A percentile compares a stretch with the other conserved stretches of the same genome.
These are phyloP conservation scores for Cardamine chenopodiifolia DNA, from an alignment of 345 rosid species.

Conservation along the genomic window DNA sequence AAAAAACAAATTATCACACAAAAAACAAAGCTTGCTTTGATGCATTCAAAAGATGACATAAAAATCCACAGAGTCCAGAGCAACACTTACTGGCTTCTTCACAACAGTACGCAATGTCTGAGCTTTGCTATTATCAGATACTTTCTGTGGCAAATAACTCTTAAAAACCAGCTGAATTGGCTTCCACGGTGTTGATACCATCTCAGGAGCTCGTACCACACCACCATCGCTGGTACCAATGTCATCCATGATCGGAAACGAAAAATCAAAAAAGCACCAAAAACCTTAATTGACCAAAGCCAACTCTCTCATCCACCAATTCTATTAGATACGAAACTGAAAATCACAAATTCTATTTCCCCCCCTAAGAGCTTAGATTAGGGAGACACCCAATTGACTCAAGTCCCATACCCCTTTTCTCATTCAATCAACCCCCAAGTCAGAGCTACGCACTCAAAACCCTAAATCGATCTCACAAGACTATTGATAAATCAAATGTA, in stretches of 20 bases:
- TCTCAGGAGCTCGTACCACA: constrained; percentile 42
- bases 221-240: constrained; percentile 52
- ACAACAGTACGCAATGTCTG: constrained; percentile 51
- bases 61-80: constrained; percentile 15
- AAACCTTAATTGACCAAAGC: constrained; percentile 43
- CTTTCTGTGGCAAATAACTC: constrained; percentile 44
- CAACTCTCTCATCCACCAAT: constrained; percentile 45
- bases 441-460: constrained; percentile 41
- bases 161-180: constrained; percentile 73
- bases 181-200: constrained; percentile 55
- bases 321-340: constrained; percentile 11
- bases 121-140: constrained; percentile 39
- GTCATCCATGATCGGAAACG: constrained; percentile 58
- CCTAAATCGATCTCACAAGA: constrained; percentile 48
- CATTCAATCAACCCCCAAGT: constrained; percentile 53
- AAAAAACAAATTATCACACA: neutral
- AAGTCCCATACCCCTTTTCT: constrained; percentile 65
- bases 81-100: constrained; percentile 70
- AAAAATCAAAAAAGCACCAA: constrained; percentile 45
- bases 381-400: constrained; percentile 63
- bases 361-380: constrained; percentile 29
- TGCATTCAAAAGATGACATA: neutral
- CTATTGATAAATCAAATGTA: constrained; percentile 35
- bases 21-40: neutral
- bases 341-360: constrained; percentile 41